Evolutionary conservation across 371 early-diverging fungal species (phyloP).

Genomic region (Mortierella sp.): DNA sequence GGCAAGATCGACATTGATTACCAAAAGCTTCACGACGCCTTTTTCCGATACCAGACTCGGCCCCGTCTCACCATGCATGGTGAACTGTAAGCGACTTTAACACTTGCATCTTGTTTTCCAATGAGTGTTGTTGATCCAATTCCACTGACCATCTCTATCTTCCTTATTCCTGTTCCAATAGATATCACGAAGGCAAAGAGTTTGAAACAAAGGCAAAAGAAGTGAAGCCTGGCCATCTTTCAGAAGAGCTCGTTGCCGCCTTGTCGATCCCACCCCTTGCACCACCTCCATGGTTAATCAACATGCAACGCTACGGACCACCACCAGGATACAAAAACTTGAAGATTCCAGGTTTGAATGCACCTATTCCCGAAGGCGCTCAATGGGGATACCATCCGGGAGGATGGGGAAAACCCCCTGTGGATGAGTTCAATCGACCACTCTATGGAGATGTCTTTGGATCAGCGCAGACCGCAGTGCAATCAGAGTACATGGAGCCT

Average conservation of each 20-base stretch:
- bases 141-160: constrained; percentile 4
- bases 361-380: constrained; percentile 98
- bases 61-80: constrained; percentile 87
- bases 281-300: constrained; percentile 98
- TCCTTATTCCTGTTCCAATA: constrained; percentile 20
- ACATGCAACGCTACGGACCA: constrained; percentile 98
- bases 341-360: constrained; percentile 96
- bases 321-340: constrained; percentile 96
- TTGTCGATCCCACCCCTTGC: constrained; percentile 91
- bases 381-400: constrained; percentile 99
- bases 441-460: constrained; percentile 98
- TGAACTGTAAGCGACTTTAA: constrained; percentile 78
- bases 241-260: constrained; percentile 88
- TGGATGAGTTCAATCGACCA: constrained; percentile 94
- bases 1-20: constrained; percentile 96
- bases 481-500: constrained; percentile 68
- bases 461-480: constrained; percentile 58
- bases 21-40: constrained; percentile 96
- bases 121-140: too few species aligned
- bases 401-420: constrained; percentile 98
- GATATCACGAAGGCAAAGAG: constrained; percentile 98
- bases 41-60: constrained; percentile 95
- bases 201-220: constrained; percentile 90
- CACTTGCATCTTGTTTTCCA: too few species aligned
- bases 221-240: constrained; percentile 91